Evolutionary conservation across 2,329 filamentous ascomycete genomes (phyloP).

Genomic region (Penicillium sp.): DNA sequence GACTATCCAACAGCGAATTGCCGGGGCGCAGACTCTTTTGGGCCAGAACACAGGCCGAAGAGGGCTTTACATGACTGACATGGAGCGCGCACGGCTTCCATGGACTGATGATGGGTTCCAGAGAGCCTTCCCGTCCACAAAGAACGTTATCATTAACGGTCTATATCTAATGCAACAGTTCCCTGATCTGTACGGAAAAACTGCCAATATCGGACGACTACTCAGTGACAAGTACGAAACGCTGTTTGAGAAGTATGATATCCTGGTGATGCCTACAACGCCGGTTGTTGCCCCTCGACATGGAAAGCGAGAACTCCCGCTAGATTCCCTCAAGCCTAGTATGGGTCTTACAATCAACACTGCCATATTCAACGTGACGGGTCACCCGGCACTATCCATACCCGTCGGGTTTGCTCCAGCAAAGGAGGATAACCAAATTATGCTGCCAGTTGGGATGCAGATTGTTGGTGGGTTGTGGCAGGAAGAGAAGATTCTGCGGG

Average conservation of each 20-base stretch:
- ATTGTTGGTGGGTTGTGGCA: conserved; percentile 47
- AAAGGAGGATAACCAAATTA: conserved; percentile 24
- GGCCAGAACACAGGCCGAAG: conserved; percentile 48
- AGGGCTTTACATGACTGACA: conserved; percentile 51
- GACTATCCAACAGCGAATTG: conserved; percentile 43
- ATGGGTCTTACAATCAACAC: conserved; percentile 58
- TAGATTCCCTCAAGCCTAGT: conserved; percentile 32
- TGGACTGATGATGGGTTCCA: conserved; percentile 51
- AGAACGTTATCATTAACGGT: conserved; percentile 41
- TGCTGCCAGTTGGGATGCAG: conserved; percentile 55
- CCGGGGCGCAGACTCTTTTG: conserved; percentile 45
- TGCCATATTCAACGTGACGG: conserved; percentile 56
- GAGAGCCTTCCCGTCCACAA: conserved; percentile 48
- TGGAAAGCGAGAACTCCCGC: conserved; percentile 22
- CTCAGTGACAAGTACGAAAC: conserved; percentile 41
- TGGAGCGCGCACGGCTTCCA: conserved; percentile 50
- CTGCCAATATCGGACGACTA: conserved; percentile 41
- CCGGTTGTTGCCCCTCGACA: conserved; percentile 28
- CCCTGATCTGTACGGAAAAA: conserved; percentile 42
- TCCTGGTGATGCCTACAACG: conserved; percentile 43
- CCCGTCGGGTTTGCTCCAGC: conserved; percentile 48
- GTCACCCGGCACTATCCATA: conserved; percentile 55
- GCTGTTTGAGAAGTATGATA: conserved; percentile 41
- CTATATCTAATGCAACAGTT: conserved; percentile 41
- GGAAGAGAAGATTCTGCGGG: conserved; percentile 26